Evolutionary conservation across 192 early-diverging fungal genomes (phyloP).

Genomic region (Linnemannia hyalina): DNA sequence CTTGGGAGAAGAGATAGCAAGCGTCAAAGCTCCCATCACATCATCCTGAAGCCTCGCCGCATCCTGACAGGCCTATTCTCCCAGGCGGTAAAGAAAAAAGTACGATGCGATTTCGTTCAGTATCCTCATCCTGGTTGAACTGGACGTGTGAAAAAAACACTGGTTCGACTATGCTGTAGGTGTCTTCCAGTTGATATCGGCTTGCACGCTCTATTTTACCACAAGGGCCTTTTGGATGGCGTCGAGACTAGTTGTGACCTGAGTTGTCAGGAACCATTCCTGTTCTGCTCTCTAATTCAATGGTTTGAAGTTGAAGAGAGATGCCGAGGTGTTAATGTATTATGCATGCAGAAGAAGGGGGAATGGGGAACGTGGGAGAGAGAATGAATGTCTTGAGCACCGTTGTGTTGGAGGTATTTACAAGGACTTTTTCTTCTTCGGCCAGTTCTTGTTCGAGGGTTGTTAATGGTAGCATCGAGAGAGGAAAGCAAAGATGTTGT

Average conservation of each 20-base stretch:
- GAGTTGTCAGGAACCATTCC: conserved; percentile 50
- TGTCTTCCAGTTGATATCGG: background rate
- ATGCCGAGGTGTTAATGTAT: background rate
- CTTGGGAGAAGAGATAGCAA: conserved; percentile 47
- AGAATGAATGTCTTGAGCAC: background rate
- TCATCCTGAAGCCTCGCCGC: conserved; percentile 47
- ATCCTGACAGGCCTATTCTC: conserved; percentile 44
- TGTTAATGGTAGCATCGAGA: conserved; percentile 19
- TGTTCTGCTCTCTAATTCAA: conserved; percentile 38
- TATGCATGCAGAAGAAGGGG: background rate
- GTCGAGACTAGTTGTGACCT: conserved; percentile 35
- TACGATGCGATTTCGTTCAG: background rate
- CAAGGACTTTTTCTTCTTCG: conserved; percentile 38
- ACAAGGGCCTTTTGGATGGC: conserved; percentile 43
- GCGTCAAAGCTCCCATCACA: conserved; percentile 42
- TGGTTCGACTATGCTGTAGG: background rate
- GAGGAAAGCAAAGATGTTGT: background rate
- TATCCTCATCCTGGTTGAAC: background rate
- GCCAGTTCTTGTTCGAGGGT: conserved; percentile 40
- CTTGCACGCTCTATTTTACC: background rate
- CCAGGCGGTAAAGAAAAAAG: no score
- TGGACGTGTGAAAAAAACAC: background rate
- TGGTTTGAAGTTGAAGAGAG: background rate
- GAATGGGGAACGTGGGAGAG: background rate
- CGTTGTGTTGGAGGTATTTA: background rate